These are phyloP conservation scores for Crithidia expoeki DNA, from an alignment of 208 protist genomes.

Conservation along the genomic window DNA sequence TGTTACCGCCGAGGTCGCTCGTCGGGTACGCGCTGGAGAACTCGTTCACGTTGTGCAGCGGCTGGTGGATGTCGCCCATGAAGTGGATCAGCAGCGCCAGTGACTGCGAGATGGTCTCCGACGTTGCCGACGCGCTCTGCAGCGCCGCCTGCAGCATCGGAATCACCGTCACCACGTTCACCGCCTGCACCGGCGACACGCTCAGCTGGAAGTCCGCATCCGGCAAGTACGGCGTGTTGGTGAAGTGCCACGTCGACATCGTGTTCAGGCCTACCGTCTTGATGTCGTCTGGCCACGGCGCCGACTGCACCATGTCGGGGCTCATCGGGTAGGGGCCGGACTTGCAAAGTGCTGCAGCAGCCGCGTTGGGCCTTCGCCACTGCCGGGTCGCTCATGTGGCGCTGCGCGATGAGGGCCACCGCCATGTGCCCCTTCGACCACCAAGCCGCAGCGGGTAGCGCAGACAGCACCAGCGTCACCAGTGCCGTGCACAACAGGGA, in stretches of 20 bases:
- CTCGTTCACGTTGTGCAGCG: slow-evolving; percentile 41
- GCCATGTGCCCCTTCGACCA: slow-evolving; percentile 63
- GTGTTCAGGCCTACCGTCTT: slow-evolving; percentile 31
- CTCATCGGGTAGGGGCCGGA: slow-evolving; percentile 45
- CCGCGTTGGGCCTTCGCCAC: slow-evolving; percentile 19
- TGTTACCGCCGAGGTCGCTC: slow-evolving; percentile 58
- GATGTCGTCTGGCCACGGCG: slow-evolving; percentile 60
- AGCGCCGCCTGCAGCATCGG: slow-evolving; percentile 31
- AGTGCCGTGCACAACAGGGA: slow-evolving; percentile 10
- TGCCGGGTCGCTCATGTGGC: slow-evolving; percentile 25
- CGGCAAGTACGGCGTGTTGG: slow-evolving; percentile 45
- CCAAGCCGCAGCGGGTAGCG: slow-evolving; percentile 32
- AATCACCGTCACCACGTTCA: slow-evolving; percentile 49
- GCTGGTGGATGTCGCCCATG: slow-evolving; percentile 48
- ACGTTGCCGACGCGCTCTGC: background rate
- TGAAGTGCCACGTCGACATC: slow-evolving; percentile 60
- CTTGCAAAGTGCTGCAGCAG: slow-evolving; percentile 6
- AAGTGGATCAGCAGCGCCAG: slow-evolving; percentile 60
- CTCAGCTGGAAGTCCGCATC: slow-evolving; percentile 16
- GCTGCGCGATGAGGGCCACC: slow-evolving; percentile 53
- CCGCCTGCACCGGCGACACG: slow-evolving; percentile 21
- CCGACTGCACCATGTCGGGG: slow-evolving; percentile 47
- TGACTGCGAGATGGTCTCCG: slow-evolving; percentile 16
- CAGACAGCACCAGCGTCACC: background rate
- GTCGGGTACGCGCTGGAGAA: slow-evolving; percentile 41